Evolutionary conservation across 2,329 filamentous ascomycete genomes (phyloP), one percentile per base, ranked within the genome.

Genomic region (Colletotrichum neosansevieriae): DNA sequence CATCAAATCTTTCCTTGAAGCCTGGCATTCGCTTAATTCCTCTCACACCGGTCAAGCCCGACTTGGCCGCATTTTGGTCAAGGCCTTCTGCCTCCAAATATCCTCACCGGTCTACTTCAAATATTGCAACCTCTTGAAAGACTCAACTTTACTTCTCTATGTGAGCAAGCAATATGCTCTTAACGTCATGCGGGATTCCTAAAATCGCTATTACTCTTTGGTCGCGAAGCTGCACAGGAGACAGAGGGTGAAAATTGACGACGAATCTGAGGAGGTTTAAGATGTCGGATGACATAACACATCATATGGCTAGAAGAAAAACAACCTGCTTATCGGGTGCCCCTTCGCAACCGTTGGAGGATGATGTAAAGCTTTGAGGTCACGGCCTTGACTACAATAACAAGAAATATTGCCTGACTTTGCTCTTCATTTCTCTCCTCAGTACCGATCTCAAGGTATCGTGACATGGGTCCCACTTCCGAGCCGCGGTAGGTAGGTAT

Each of bases 11-110:
- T n/a, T n/a, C n/a, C n/a, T n/a, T n/a, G n/a, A n/a, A n/a, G n/a
- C n/a, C n/a, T n/a, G n/a, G n/a, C n/a, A n/a, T n/a, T 21, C 21
- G 21, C 24, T 51, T 3, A 0, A 51, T 2, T 13, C 0, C 0
- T 13, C 4, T 0, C 24, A 17, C 1, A 10, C 11, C 24, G 4
- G 0, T 3, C 49, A 51, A 51, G 21, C 7, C 24, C 24, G 1
- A 34, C 1, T 51, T 10, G 13, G 21, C 1, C 49, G 24, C 49
- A 2, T 51, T 0, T 3, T 21, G 21, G 21, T 21, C 21, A 21
- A 21, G 21, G 21, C 21, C 21, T 21, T 21, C 21, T 21, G 21
- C 21, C 21, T 21, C 21, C 21, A n/a, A 21, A 21, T 21, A 34
- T 15, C 19, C 6, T 19, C 45, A 1, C 4, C 17, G 12, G 15